Base-by-base conservation (phyloP, 805 yeast genomes). In the Kuraishia piskuri region DNA sequence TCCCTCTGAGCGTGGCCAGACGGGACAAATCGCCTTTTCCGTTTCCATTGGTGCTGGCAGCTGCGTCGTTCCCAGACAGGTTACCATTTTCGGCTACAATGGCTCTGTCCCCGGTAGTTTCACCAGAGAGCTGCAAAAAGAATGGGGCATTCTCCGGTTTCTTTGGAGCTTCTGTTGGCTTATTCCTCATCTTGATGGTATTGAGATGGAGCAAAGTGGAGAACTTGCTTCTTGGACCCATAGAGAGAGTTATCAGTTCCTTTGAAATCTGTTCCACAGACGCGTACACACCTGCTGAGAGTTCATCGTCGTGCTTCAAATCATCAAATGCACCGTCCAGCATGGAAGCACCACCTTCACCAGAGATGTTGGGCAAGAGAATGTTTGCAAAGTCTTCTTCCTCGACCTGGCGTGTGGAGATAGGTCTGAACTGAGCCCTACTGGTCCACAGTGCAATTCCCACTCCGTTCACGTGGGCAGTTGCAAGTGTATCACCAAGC, bases 371-470 rank as follows among this genome's bases (percentile, higher is more conserved):
- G 7, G 97, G 97, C 64, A 90, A 69, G 19, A 78, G 68, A 1
- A 84, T 75, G 46, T 69, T 72, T 2, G 81, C 70, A 60, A 90
- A 91, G 22, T 87, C 94, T 12, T 80, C 82, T 59, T 86, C 94
- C 49, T 84, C 84, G 24, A 92, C 75, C 54, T 82, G 87, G 60
- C 91, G 81, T 0, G 90, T 82, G 0, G 92, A 82, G 19, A 89
- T 76, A 0, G 89, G 83, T 57, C 73, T 78, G 68, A 91, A 90
- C 68, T 90, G 96, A 0, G 97, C 83, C 61, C 84, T 78, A 66
- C 91, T 90, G 6, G 96, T 86, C 99, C 99, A 94, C 54, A 95
- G 72, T 52, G 88, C 82, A 55, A 94, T 84, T 25, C 99, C 99
- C 56, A 87, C 86, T 10, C 94, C 96, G 22, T 82, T 76, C 20